These are phyloP conservation scores for Cyclospora cayetanensis DNA, from an alignment of 169 alveolate species.

Conservation along the genomic window DNA sequence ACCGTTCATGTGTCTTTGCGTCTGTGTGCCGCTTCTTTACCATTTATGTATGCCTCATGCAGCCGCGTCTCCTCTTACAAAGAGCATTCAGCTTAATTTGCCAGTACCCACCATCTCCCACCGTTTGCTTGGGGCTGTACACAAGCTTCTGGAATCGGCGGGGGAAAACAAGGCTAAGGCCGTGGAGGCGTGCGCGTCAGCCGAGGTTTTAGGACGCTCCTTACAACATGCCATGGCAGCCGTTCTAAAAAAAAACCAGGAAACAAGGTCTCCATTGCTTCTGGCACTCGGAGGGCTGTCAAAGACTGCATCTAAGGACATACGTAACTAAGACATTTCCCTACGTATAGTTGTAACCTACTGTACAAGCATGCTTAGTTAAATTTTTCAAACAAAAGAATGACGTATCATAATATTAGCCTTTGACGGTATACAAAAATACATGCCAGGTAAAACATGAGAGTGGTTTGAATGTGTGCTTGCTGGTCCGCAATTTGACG, in stretches of 20 bases:
- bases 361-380: not conserved
- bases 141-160: not conserved
- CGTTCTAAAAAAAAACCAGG: slow-evolving; percentile 1
- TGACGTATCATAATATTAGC: not conserved
- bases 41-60: too few relatives aligned
- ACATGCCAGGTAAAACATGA: too few relatives aligned
- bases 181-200: slow-evolving; percentile 54
- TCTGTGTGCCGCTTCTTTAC: too few relatives aligned
- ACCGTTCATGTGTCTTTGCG: too few relatives aligned
- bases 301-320: not conserved
- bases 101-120: slow-evolving; percentile 3
- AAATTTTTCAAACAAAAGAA: not conserved
- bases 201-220: slow-evolving; percentile 52
- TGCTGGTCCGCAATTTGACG: not conserved
- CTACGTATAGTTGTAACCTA: not conserved
- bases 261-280: slow-evolving; percentile 12
- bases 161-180: slow-evolving; percentile 15
- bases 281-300: slow-evolving; percentile 39
- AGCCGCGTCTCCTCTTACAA: slow-evolving; percentile 28
- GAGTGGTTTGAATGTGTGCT: not conserved
- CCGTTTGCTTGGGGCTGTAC: slow-evolving; percentile 9
- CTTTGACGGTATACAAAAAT: not conserved
- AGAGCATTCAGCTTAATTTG: slow-evolving; percentile 50
- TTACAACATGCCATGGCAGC: not conserved
- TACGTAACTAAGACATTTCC: not conserved